Percentiles rank a stretch among this genome's conserved stretches.
Evolutionary conservation across 148 eudicot species (phyloP).

Genomic region (Camellia sinensis): DNA sequence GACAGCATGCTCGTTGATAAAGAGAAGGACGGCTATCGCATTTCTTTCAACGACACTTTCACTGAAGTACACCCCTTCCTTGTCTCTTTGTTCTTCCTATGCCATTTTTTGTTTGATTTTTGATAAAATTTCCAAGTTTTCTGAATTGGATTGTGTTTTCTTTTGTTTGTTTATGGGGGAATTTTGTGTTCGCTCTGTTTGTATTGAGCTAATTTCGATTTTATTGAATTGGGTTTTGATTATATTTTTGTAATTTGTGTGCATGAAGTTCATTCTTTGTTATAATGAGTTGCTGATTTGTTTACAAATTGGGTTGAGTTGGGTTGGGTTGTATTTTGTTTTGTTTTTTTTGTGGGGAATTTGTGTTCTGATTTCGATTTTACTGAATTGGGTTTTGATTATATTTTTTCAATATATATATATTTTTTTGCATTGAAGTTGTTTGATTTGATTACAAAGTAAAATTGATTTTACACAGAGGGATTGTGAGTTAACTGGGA

Average conservation of each 20-base stretch:
- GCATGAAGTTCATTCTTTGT: too few species aligned
- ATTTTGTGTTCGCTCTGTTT: too few species aligned
- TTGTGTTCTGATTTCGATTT: not conserved
- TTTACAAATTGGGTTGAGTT: too few species aligned
- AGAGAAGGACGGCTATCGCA: constrained; percentile 88
- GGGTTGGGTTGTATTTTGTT: not conserved
- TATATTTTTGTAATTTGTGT: too few species aligned
- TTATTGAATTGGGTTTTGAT: too few species aligned
- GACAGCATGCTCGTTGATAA: constrained; percentile 97
- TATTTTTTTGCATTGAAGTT: not conserved
- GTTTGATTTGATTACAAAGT: not conserved
- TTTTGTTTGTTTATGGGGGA: too few species aligned
- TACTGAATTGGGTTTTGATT: constrained; percentile 3
- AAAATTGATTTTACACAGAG: constrained; percentile 31
- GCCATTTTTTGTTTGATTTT: too few species aligned
- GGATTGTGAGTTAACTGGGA: constrained; percentile 85
- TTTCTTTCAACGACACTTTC: constrained; percentile 92
- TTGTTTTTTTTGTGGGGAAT: not conserved
- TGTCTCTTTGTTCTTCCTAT: not conserved
- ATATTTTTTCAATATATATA: not conserved
- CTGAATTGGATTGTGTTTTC: too few species aligned
- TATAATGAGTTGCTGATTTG: too few species aligned
- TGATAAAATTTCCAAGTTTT: too few species aligned
- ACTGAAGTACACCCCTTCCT: constrained; percentile 49
- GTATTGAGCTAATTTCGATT: too few species aligned